Base-by-base conservation (phyloP, 2,329 filamentous ascomycete species). In the Colletotrichum musicola region DNA sequence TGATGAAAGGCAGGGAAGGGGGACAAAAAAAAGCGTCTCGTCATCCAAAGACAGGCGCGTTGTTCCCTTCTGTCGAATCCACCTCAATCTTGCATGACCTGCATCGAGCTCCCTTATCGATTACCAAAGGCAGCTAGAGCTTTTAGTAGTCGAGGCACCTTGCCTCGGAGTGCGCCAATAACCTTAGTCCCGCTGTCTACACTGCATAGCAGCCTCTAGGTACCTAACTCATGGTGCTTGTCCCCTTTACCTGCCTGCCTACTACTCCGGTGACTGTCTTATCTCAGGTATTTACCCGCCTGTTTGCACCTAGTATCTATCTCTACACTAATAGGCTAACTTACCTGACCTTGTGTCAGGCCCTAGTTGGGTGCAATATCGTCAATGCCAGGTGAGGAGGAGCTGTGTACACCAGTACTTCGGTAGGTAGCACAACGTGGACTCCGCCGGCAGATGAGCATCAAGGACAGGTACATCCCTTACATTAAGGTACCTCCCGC, bases 21-120 rank as follows among this genome's bases (percentile, higher is more conserved):
- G 30, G 30, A 35, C 30, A 35, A 59, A 58, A 16, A 57, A 27
- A 51, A 35, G 27, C n/a, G 50, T 66, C 18, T 62, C 40, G 56
- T 61, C 62, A 18, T 69, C 50, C 51, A 42, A 42, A 62, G 56
- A 55, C 67, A 59, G 64, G 53, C 54, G 57, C 67, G 68, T 69
- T 69, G 67, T 68, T 62, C 30, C 49, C 38, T 20, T 13, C 35
- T 42, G 38, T 56, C 51, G 50, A 61, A 66, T 56, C 62, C 66
- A 61, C 62, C 25, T 55, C 47, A 60, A 66, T 61, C 62, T 65
- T 69, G 66, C 62, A 66, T 61, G 56, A 50, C 54, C 49, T 69
- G 50, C 62, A 65, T 68, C 47, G 16, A 62, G 46, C 63, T 63
- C 51, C 59, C 63, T 62, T 68, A 68, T 69, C 67, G 63, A 63